These are phyloP conservation scores for Pleurostoma richardsiae DNA, from an alignment of 2,329 filamentous ascomycete genomes.

Conservation along the genomic window DNA sequence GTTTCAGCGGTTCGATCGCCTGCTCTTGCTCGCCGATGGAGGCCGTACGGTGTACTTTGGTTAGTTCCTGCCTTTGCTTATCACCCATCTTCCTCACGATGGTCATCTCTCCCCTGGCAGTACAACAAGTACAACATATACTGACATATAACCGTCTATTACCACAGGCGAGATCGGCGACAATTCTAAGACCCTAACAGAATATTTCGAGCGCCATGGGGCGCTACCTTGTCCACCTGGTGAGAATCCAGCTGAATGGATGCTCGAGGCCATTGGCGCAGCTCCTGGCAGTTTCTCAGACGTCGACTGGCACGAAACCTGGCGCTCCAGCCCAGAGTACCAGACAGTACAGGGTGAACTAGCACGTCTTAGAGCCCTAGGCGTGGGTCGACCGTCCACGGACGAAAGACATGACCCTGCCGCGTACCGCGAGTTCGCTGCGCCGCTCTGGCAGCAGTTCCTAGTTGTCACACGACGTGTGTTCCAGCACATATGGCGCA, in stretches of 20 bases:
- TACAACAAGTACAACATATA: too few species aligned
- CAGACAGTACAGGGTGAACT: constrained; percentile 24
- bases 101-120: too few species aligned
- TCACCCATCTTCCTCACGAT: too few species aligned
- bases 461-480: constrained; percentile 57
- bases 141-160: neutral
- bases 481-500: constrained; percentile 76
- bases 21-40: constrained; percentile 2
- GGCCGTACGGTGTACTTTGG: constrained; percentile 6
- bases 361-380: constrained; percentile 13
- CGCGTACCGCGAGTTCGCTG: constrained; percentile 62
- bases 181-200: constrained; percentile 44
- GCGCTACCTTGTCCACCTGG: neutral
- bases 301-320: constrained; percentile 23
- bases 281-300: constrained; percentile 2
- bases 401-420: constrained; percentile 21
- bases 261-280: constrained; percentile 1
- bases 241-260: neutral
- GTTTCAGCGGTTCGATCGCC: neutral
- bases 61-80: neutral
- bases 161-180: constrained; percentile 51
- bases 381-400: neutral
- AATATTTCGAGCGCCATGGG: constrained; percentile 1
- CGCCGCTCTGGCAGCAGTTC: constrained; percentile 58
- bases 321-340: constrained; percentile 26